Evolutionary conservation across 805 yeast genomes (phyloP).

Genomic region (Candida berthetii): DNA sequence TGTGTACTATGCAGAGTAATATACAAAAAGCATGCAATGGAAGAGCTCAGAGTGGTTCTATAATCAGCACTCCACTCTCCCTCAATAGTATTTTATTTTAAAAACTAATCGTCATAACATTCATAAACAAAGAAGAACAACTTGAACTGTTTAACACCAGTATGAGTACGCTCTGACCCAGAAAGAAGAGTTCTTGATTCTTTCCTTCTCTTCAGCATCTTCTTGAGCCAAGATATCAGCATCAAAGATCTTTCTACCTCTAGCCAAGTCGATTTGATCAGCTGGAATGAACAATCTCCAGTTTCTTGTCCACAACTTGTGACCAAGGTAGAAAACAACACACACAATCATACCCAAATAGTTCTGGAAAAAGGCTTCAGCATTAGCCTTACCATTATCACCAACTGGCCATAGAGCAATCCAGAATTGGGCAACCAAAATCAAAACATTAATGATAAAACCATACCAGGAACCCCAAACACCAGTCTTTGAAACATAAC

Average conservation of each 20-base stretch:
- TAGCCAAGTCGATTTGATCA: conserved; percentile 36
- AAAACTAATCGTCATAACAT: no score
- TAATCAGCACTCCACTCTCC: no score
- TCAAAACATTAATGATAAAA: conserved; percentile 38
- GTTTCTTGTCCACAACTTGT: conserved; percentile 39
- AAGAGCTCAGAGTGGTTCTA: no score
- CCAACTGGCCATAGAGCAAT: conserved; percentile 58
- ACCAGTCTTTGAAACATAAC: conserved; percentile 47
- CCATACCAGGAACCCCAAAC: conserved; percentile 48
- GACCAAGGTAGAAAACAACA: conserved; percentile 38
- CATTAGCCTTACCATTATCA: conserved; percentile 27
- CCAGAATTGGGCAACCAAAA: conserved; percentile 59
- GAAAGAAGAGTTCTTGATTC: conserved; percentile 13
- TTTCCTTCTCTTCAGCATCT: conserved; percentile 27
- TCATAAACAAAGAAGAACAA: background rate
- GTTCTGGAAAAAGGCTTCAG: conserved; percentile 42
- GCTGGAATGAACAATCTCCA: conserved; percentile 27
- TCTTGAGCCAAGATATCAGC: conserved; percentile 33
- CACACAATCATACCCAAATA: conserved; percentile 45
- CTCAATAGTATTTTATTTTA: no score
- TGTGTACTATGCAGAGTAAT: no score
- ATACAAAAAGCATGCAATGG: no score
- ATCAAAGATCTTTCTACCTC: conserved; percentile 39
- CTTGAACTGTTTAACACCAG: conserved; percentile 18
- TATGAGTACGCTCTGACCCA: conserved; percentile 14